Conservation (phyloP, 257 asterid species). For the Primulina eburnea region DNA sequence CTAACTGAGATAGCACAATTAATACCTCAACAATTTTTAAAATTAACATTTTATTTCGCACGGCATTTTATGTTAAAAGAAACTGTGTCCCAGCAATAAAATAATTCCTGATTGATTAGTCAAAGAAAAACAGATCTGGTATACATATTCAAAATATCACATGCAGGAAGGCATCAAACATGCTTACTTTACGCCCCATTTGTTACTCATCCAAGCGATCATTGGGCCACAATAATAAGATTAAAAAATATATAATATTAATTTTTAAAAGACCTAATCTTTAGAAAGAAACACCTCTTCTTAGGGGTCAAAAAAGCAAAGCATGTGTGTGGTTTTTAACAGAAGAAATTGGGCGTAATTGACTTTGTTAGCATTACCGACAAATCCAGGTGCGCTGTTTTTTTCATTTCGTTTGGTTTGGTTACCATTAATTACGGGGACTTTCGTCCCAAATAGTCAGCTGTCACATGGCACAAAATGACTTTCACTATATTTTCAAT, state of each 20-base stretch:
- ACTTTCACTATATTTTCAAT: background rate
- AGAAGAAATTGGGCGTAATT: slow-evolving; percentile 5
- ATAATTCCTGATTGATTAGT: slow-evolving; percentile 5
- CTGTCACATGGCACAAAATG: background rate
- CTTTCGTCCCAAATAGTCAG: background rate
- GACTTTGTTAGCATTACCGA: slow-evolving; percentile 15
- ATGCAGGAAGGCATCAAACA: slow-evolving; percentile 6
- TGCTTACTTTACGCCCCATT: slow-evolving; percentile 11
- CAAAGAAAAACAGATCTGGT: background rate
- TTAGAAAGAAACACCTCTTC: background rate
- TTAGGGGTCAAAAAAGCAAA: background rate
- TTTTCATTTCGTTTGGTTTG: slow-evolving; percentile 1
- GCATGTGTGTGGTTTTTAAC: background rate
- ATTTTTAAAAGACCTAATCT: background rate
- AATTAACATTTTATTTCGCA: background rate
- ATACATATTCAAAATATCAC: slow-evolving; percentile 20
- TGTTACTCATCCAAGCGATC: background rate
- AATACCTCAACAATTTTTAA: no score
- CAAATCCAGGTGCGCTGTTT: slow-evolving; percentile 23
- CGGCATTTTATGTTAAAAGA: background rate
- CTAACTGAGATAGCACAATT: no score
- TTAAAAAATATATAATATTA: background rate
- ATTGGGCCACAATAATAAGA: background rate
- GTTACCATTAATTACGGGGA: slow-evolving; percentile 16
- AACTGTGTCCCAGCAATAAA: background rate